Evolutionary conservation across 129 eudicot genomes (phyloP), one percentile per base, ranked within the genome.

Genomic region (Tagetes erecta): DNA sequence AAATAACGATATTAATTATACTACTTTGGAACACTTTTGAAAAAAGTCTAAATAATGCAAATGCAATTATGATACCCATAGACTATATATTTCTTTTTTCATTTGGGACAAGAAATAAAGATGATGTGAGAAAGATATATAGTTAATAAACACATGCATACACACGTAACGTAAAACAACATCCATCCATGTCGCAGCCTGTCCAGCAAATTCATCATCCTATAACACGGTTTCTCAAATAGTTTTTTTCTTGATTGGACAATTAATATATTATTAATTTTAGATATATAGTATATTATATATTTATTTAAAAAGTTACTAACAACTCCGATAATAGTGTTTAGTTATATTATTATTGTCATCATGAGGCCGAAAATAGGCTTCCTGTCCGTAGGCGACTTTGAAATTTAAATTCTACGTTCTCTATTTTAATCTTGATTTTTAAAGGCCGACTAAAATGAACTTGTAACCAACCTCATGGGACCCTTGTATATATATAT

Each of bases 111-210:
- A 46, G 46, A 65, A 45, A 79, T 36, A 73, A 72, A 72, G 78
- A 71, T 35, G 78, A 78, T 78, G 82, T 72, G 82, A 78, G 72
- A 71, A 66, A 64, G 30, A 51, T 14, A 27, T 34, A 7, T 10
- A 9, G 2, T 33, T 57, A 41, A 45, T 37, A 63, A 44, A 64
- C 10, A 12, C 30, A 60, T 37, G 45, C 35, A 64, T 36, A 47
- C n/a, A 59, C 66, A 39, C 46, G 37, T 51, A 52, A 39, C 46
- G 37, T 51, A 52, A 64, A 71, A 51, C 50, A 72, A 62, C 78
- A 79, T 68, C 62, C 78, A 51, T 71, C 64, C 74, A 72, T 79
- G 83, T 79, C 67, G 73, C 78, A 79, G 63, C 83, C 78, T 79
- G 69, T 73, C 78, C 68, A 79, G 68, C 83, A 79, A 79, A 72